Percentiles rank a stretch among this genome's conserved stretches.
These are phyloP conservation scores for Phytophthora kernoviae DNA, from an alignment of 352 stramenopile genomes.

Conservation along the genomic window DNA sequence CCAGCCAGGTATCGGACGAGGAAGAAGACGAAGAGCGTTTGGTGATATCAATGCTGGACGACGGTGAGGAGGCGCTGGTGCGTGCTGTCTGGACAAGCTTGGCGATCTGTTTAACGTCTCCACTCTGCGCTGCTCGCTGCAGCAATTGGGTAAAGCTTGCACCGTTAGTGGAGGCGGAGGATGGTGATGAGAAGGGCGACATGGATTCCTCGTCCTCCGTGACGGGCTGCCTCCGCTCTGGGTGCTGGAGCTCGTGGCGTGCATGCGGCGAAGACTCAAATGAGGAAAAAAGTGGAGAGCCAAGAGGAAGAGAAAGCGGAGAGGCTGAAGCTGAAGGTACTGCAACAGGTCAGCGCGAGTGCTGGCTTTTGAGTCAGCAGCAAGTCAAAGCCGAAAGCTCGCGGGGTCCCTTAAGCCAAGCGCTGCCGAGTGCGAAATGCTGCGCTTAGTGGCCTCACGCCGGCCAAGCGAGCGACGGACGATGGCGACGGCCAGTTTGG, in stretches of 20 bases:
- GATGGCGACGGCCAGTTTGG: slow-evolving; percentile 31
- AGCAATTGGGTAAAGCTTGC: slow-evolving; percentile 39
- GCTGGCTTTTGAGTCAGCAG: slow-evolving; percentile 14
- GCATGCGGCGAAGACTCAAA: slow-evolving; percentile 32
- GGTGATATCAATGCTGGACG: slow-evolving; percentile 26
- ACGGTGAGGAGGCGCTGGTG: slow-evolving; percentile 25
- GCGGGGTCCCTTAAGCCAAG: slow-evolving; percentile 15
- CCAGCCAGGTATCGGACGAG: slow-evolving; percentile 27
- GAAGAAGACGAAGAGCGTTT: slow-evolving; percentile 21
- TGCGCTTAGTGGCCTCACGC: slow-evolving; percentile 15
- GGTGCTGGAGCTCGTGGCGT: slow-evolving; percentile 45
- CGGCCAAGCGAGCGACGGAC: slow-evolving; percentile 23
- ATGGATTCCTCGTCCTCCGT: slow-evolving; percentile 57
- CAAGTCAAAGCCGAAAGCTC: background rate
- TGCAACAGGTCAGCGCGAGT: slow-evolving; percentile 2
- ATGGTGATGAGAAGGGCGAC: slow-evolving; percentile 40
- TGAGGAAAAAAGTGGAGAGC: background rate
- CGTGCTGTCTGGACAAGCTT: slow-evolving; percentile 46
- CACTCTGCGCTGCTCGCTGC: slow-evolving; percentile 48
- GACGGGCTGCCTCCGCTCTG: slow-evolving; percentile 61
- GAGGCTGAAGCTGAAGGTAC: background rate
- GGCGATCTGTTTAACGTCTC: slow-evolving; percentile 52
- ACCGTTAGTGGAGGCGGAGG: slow-evolving; percentile 28
- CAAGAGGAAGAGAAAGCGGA: background rate
- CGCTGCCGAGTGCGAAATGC: slow-evolving; percentile 27